Percentiles rank a stretch among this genome's conserved stretches.
Conservation (phyloP, 192 early-diverging fungal species). For the Backusella westeae region DNA sequence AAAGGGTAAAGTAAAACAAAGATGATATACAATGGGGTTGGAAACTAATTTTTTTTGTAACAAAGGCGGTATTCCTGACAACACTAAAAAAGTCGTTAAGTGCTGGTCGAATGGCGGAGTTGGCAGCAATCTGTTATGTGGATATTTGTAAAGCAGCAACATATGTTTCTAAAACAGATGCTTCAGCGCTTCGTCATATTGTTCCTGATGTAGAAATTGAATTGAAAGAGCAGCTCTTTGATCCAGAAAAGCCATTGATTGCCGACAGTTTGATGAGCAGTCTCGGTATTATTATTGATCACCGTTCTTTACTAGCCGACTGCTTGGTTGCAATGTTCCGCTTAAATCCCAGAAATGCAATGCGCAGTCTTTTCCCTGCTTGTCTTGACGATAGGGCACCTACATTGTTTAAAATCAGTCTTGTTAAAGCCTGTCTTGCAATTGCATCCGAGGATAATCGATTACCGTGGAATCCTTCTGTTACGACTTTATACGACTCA, state of each 20-base stretch:
- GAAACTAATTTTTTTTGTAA: background rate
- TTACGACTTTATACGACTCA: slow-evolving; percentile 52
- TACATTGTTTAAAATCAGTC: slow-evolving; percentile 74
- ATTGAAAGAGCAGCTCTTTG: slow-evolving; percentile 73
- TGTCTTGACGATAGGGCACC: slow-evolving; percentile 69
- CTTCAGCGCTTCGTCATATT: slow-evolving; percentile 58
- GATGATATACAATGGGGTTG: background rate
- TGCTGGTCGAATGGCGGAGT: slow-evolving; percentile 57
- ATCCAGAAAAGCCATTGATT: slow-evolving; percentile 44
- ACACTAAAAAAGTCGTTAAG: slow-evolving; percentile 52
- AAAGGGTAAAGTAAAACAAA: slow-evolving; percentile 28
- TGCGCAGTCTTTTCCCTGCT: slow-evolving; percentile 69
- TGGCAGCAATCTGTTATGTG: slow-evolving; percentile 68
- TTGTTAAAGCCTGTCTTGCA: slow-evolving; percentile 72
- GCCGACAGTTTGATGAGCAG: slow-evolving; percentile 30
- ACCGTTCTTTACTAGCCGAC: slow-evolving; percentile 66
- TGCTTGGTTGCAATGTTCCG: slow-evolving; percentile 78
- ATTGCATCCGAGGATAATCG: slow-evolving; percentile 64
- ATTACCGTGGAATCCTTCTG: slow-evolving; percentile 71
- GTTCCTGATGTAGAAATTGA: slow-evolving; percentile 76
- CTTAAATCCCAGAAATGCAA: slow-evolving; percentile 69
- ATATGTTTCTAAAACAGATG: slow-evolving; percentile 62
- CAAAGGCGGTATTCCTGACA: slow-evolving; percentile 50
- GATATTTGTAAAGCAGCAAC: slow-evolving; percentile 74
- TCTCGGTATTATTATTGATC: slow-evolving; percentile 67